phyloP scores from a whole-genome alignment of 108 stramenopile genomes.

The Fistulifera pelliculosa region DNA sequence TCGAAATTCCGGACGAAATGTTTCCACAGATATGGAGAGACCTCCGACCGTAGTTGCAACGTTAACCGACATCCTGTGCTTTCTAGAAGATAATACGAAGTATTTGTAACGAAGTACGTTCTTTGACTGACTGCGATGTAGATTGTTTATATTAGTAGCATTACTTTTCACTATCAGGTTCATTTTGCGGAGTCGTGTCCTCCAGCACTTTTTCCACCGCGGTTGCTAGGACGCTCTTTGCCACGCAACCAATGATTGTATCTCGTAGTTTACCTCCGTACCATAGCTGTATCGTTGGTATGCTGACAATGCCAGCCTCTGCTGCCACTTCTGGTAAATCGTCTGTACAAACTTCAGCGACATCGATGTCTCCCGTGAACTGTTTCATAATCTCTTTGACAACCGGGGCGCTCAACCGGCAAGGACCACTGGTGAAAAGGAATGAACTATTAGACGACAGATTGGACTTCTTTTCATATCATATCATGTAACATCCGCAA shows the following conservation, averaged over 20 bases:
- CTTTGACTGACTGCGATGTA: no score
- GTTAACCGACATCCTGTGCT: no score
- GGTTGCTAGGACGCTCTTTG: slow-evolving; percentile 62
- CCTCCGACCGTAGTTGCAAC: slow-evolving; percentile 1
- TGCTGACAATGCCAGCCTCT: slow-evolving; percentile 57
- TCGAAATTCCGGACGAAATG: slow-evolving; percentile 50
- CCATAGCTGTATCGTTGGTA: slow-evolving; percentile 83
- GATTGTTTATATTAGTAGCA: background rate
- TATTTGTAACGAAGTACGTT: no score
- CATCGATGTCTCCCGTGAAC: slow-evolving; percentile 46
- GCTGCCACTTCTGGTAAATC: slow-evolving; percentile 72
- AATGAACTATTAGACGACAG: no score
- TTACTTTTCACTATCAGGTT: background rate
- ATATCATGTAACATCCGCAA: no score
- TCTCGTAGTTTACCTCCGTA: slow-evolving; percentile 46
- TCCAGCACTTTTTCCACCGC: slow-evolving; percentile 72
- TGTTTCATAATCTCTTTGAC: slow-evolving; percentile 72
- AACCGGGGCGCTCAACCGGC: slow-evolving; percentile 63
- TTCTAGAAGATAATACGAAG: no score
- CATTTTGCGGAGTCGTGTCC: slow-evolving; percentile 24
- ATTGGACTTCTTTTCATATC: no score
- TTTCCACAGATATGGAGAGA: slow-evolving; percentile 61
- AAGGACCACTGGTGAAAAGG: slow-evolving; percentile 44
- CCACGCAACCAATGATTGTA: slow-evolving; percentile 79
- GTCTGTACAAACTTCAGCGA: slow-evolving; percentile 76